These are phyloP conservation scores for Epichloe elymi DNA, from an alignment of 2,329 filamentous ascomycete species.

Conservation along the genomic window DNA sequence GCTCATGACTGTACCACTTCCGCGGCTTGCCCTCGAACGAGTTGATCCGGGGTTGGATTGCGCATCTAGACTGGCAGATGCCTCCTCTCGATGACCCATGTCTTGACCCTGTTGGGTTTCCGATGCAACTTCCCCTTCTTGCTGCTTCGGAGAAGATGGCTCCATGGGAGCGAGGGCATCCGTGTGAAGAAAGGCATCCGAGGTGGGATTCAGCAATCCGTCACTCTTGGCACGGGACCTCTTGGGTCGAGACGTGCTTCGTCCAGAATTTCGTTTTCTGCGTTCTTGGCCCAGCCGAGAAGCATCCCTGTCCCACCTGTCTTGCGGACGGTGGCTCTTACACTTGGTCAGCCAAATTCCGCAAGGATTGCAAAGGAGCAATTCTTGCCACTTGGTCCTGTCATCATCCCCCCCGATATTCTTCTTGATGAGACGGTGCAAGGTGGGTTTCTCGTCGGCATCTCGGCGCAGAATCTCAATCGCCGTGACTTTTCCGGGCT, in stretches of 20 bases:
- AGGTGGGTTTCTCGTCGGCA: slow-evolving; percentile 45
- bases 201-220: slow-evolving; percentile 30
- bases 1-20: slow-evolving; percentile 41
- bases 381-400: slow-evolving; percentile 53
- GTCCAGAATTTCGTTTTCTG: slow-evolving; percentile 30
- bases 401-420: slow-evolving; percentile 48
- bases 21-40: slow-evolving; percentile 41
- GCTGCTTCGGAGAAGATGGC: slow-evolving; percentile 18
- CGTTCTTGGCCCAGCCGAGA: slow-evolving; percentile 38
- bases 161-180: slow-evolving; percentile 38
- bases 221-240: slow-evolving; percentile 37
- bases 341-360: slow-evolving; percentile 91
- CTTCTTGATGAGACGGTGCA: slow-evolving; percentile 71
- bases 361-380: slow-evolving; percentile 86
- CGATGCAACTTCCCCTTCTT: slow-evolving; percentile 8
- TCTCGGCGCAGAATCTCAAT: slow-evolving; percentile 56
- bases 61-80: slow-evolving; percentile 6
- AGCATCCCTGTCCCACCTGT: slow-evolving; percentile 64
- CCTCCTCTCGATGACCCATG: neutral
- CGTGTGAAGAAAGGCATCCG: slow-evolving; percentile 40
- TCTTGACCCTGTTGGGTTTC: slow-evolving; percentile 6
- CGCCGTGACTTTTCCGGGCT: slow-evolving; percentile 60
- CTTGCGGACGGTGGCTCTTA: slow-evolving; percentile 67
- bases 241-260: slow-evolving; percentile 29
- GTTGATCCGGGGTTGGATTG: slow-evolving; percentile 27